Conservation (phyloP, 257 asterid species). For the Solanum lignicaule region DNA sequence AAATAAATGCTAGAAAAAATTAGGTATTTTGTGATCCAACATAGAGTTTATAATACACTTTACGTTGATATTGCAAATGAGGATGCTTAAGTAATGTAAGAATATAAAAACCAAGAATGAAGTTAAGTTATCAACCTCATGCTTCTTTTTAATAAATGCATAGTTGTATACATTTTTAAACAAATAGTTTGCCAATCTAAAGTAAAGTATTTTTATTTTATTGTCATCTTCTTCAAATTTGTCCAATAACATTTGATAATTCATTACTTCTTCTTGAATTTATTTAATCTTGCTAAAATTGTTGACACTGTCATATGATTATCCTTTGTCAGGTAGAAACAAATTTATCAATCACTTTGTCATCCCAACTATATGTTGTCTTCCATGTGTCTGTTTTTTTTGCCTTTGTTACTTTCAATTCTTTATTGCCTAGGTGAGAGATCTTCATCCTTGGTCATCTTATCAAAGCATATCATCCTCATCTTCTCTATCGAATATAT, state of each 20-base stretch:
- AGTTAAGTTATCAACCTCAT: neutral
- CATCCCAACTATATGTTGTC: neutral
- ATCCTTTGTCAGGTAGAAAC: neutral
- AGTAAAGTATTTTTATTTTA: neutral
- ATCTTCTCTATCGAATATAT: neutral
- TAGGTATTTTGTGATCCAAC: neutral
- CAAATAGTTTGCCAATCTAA: neutral
- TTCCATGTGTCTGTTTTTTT: neutral
- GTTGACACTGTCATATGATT: neutral
- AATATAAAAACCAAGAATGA: neutral
- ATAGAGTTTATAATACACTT: neutral
- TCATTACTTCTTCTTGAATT: neutral
- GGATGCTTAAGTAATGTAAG: neutral
- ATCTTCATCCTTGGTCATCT: neutral
- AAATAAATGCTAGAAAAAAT: neutral
- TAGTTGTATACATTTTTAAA: neutral
- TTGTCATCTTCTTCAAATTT: neutral
- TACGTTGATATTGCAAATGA: neutral
- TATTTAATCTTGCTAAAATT: neutral
- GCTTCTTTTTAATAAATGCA: neutral
- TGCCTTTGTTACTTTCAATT: neutral
- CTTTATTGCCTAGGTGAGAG: neutral
- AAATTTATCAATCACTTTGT: neutral
- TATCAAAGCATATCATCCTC: neutral
- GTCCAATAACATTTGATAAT: neutral